Percentiles rank a stretch among this genome's conserved stretches.
These are phyloP conservation scores for Sarocladiaceae sp. DNA, from an alignment of 2,329 filamentous ascomycete species.

Conservation along the genomic window DNA sequence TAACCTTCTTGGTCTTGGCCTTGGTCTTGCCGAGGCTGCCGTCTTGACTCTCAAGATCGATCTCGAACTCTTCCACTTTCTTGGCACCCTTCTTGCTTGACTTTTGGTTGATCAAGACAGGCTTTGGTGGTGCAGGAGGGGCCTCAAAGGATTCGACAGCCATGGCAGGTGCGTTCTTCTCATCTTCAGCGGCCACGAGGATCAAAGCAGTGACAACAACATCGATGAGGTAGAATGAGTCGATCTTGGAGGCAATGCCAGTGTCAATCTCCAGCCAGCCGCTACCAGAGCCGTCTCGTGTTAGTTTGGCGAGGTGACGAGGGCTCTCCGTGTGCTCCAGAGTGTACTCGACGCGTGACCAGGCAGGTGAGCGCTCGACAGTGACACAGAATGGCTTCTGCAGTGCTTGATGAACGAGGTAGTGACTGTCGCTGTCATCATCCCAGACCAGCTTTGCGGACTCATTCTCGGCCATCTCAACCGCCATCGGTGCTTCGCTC, in stretches of 20 bases:
- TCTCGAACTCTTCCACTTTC: slow-evolving; percentile 50
- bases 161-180: slow-evolving; percentile 36
- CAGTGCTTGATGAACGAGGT: slow-evolving; percentile 59
- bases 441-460: slow-evolving; percentile 71
- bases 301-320: slow-evolving; percentile 55
- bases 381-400: slow-evolving; percentile 60
- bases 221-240: slow-evolving; percentile 58
- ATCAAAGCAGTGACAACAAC: slow-evolving; percentile 57
- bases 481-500: slow-evolving; percentile 53
- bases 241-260: slow-evolving; percentile 52
- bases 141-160: slow-evolving; percentile 54
- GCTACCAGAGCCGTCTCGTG: slow-evolving; percentile 53
- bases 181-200: slow-evolving; percentile 54
- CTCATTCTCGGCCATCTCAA: slow-evolving; percentile 62
- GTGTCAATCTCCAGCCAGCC: slow-evolving; percentile 62
- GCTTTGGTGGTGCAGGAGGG: slow-evolving; percentile 28
- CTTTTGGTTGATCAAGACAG: slow-evolving; percentile 6
- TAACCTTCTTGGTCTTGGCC: slow-evolving; percentile 29
- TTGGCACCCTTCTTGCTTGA: slow-evolving; percentile 12
- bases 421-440: slow-evolving; percentile 54
- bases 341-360: slow-evolving; percentile 59
- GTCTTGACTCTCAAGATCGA: slow-evolving; percentile 61
- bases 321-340: slow-evolving; percentile 62
- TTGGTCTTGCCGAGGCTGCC: slow-evolving; percentile 33
- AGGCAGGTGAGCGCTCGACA: slow-evolving; percentile 53